phyloP scores from a whole-genome alignment of 169 alveolate genomes.

The Toxoplasma gondii region DNA sequence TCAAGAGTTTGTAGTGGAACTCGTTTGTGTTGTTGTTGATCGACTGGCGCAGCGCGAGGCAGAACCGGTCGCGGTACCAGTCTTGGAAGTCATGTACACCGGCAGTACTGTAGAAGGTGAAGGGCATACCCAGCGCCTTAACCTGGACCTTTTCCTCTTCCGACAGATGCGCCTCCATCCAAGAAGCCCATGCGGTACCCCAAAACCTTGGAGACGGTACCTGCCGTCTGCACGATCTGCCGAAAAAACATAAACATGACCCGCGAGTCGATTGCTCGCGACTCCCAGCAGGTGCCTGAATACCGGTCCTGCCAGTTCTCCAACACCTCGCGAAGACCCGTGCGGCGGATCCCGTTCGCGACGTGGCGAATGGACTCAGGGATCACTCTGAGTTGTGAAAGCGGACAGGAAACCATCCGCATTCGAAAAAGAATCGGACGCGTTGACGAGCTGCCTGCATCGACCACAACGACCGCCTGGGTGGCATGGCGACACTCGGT shows the following conservation, averaged over 20 bases:
- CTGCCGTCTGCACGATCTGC: neutral
- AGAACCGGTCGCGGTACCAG: constrained; percentile 46
- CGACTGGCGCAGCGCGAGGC: neutral
- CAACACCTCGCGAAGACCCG: constrained; percentile 39
- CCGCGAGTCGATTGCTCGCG: neutral
- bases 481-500: neutral
- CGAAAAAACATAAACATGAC: neutral
- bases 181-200: neutral
- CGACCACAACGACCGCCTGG: constrained; percentile 35
- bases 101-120: constrained; percentile 46
- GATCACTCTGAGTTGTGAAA: neutral
- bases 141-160: neutral
- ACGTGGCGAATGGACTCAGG: neutral
- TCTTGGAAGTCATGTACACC: constrained; percentile 42
- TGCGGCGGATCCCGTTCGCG: constrained; percentile 5
- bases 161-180: neutral
- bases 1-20: constrained; percentile 2
- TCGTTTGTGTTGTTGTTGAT: neutral
- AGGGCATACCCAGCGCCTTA: constrained; percentile 40
- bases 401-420: neutral
- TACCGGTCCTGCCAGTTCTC: constrained; percentile 28
- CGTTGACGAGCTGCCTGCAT: constrained; percentile 50
- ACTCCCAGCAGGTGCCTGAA: constrained; percentile 51
- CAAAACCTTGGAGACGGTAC: neutral
- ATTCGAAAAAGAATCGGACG: neutral